Evolutionary conservation across 495 filamentous ascomycete genomes (phyloP), one percentile per base, ranked within the genome.

Genomic region (Elasticomyces elasticus): DNA sequence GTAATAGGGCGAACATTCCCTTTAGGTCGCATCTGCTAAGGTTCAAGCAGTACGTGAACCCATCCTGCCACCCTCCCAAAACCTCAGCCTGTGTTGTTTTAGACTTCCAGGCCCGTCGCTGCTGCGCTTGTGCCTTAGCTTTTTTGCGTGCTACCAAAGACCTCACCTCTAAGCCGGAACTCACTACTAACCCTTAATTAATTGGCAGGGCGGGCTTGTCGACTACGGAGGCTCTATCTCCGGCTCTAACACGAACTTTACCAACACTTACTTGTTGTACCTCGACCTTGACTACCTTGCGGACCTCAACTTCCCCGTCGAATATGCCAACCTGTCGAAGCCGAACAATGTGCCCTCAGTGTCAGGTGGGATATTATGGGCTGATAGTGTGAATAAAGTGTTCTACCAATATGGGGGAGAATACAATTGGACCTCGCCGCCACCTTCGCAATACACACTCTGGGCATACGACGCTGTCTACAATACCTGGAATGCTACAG

Each of bases 401-500:
- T 69, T 79, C 35, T 79, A 75, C 56, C 64, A 73, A 1, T 79
- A 70, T 60, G 77, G 77, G 22, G 77, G 77, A 27, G 72, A 79
- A 50, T 73, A 66, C 49, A 60, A 69, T 10, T 67, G 57, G 44
- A 59, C 66, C 0, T 69, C 74, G 5, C 55, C 61, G 15, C 51
- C 61, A 23, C 71, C 71, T 31, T 62, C 57, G 19, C 63, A 77
- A 20, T 72, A 68, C 58, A 58, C 66, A 23, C 24, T 45, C 20
- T 45, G 42, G 42, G 42, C 42, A 0, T 78, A 72, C 55, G 75
- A 78, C 57, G 65, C 67, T 17, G 35, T 76, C 41, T 61, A 69
- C 44, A 65, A 76, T 50, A 63, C 68, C 28, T 77, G 74, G 74
- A 65, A 70, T 31, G 24, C 66, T 59, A 57, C 54, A 56, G 26